Evolutionary conservation across 2,329 filamentous ascomycete genomes (phyloP).

Genomic region (Aaosphaeria arxii): DNA sequence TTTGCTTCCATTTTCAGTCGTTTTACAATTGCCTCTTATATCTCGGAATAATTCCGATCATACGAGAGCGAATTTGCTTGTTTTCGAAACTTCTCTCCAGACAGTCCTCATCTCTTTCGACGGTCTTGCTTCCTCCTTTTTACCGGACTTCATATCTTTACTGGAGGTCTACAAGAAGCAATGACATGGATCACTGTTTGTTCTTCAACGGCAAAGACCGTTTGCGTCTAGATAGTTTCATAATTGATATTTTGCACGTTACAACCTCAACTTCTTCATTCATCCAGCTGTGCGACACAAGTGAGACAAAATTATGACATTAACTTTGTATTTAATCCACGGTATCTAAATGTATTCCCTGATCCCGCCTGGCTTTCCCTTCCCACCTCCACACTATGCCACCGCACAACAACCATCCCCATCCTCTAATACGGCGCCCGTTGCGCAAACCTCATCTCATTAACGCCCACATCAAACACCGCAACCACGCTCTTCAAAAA

Average conservation of each 20-base stretch:
- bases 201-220: no score
- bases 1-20: no score
- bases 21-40: no score
- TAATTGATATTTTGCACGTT: background rate
- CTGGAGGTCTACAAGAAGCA: no score
- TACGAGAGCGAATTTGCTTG: no score
- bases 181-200: no score
- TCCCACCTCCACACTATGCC: background rate
- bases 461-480: constrained; percentile 43
- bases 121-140: no score
- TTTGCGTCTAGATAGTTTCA: no score
- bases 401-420: background rate
- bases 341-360: background rate
- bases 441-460: background rate
- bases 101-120: no score
- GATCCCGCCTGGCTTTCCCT: background rate
- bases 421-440: background rate
- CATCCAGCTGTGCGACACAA: background rate
- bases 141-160: no score
- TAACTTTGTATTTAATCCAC: background rate
- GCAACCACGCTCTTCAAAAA: constrained; percentile 46
- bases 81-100: no score
- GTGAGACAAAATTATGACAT: background rate
- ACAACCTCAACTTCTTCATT: background rate
- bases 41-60: no score